Evolutionary conservation across 2,329 filamentous ascomycete species (phyloP).

Genomic region (Trichoderma breve): DNA sequence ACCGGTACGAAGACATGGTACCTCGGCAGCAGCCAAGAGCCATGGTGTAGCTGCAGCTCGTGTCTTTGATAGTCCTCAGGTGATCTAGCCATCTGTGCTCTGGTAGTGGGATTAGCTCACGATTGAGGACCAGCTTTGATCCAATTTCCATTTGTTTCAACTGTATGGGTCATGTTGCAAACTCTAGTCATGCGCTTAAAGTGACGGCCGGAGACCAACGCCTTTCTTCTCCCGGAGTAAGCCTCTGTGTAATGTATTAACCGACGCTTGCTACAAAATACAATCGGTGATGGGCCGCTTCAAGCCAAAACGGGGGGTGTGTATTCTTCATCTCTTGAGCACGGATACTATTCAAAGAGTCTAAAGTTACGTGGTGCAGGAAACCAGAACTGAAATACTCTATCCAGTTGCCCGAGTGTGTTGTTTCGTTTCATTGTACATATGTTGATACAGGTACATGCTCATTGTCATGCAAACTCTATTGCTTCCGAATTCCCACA

Average conservation of each 20-base stretch:
- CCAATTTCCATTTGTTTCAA: slow-evolving; percentile 5
- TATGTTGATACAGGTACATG: slow-evolving; percentile 33
- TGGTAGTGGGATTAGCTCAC: slow-evolving; percentile 19
- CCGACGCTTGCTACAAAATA: background rate
- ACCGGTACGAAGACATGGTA: slow-evolving; percentile 58
- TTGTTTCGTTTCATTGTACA: slow-evolving; percentile 36
- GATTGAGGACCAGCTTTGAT: slow-evolving; percentile 3
- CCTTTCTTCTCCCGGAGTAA: background rate
- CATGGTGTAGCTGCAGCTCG: slow-evolving; percentile 34
- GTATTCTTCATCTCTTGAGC: background rate
- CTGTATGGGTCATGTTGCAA: slow-evolving; percentile 2
- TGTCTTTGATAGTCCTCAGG: background rate
- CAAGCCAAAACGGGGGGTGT: background rate
- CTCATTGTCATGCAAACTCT: slow-evolving; percentile 9
- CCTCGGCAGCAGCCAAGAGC: slow-evolving; percentile 50
- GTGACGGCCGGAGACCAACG: background rate
- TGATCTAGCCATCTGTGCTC: slow-evolving; percentile 17
- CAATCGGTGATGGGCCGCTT: background rate
- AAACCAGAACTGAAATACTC: background rate
- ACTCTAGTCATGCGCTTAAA: background rate
- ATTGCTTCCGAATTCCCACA: background rate
- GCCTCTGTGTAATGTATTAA: background rate
- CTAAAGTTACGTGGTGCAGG: background rate
- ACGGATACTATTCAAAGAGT: background rate
- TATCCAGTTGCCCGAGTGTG: slow-evolving; percentile 12